A percentile compares a stretch with the other conserved stretches of the same genome.
These are phyloP conservation scores for Fusarium sp. DNA, from an alignment of 2,329 filamentous ascomycete genomes.

Conservation along the genomic window DNA sequence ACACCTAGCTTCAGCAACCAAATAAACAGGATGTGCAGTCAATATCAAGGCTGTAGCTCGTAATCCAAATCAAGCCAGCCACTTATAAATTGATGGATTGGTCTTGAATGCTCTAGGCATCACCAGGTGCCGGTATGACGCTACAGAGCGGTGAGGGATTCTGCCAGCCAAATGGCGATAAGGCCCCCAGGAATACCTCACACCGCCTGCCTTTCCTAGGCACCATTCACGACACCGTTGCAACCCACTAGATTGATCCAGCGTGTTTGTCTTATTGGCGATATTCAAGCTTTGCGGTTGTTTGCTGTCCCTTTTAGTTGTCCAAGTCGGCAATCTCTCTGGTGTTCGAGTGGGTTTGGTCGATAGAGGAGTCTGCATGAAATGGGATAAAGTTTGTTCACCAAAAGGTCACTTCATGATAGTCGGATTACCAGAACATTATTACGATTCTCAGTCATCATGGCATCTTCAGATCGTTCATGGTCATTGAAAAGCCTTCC, in stretches of 20 bases:
- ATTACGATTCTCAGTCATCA: conserved; percentile 10
- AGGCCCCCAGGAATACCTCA: conserved; percentile 18
- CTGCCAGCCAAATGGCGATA: conserved; percentile 43
- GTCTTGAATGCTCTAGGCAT: conserved; percentile 37
- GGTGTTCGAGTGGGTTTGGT: not conserved
- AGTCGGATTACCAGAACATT: conserved; percentile 1
- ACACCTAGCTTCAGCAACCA: not conserved
- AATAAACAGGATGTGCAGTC: not conserved
- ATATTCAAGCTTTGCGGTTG: conserved; percentile 2
- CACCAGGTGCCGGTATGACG: conserved; percentile 44
- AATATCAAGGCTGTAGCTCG: not conserved
- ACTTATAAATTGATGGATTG: conserved; percentile 14
- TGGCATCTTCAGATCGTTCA: conserved; percentile 37
- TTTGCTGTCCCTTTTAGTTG: conserved; percentile 4
- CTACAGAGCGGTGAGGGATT: conserved; percentile 43
- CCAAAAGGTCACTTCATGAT: conserved; percentile 2
- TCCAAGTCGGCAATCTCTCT: not conserved
- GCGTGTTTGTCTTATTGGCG: conserved; percentile 9
- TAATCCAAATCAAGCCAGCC: not conserved
- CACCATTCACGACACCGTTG: conserved; percentile 43
- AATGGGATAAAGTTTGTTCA: conserved; percentile 18
- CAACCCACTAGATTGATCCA: conserved; percentile 9
- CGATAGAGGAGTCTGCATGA: not conserved
- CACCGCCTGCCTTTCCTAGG: conserved; percentile 43
- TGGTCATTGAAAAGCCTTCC: conserved; percentile 39